Conservation (phyloP, 768 basidiomycete species). For the Rhodotorula taiwanensis region DNA sequence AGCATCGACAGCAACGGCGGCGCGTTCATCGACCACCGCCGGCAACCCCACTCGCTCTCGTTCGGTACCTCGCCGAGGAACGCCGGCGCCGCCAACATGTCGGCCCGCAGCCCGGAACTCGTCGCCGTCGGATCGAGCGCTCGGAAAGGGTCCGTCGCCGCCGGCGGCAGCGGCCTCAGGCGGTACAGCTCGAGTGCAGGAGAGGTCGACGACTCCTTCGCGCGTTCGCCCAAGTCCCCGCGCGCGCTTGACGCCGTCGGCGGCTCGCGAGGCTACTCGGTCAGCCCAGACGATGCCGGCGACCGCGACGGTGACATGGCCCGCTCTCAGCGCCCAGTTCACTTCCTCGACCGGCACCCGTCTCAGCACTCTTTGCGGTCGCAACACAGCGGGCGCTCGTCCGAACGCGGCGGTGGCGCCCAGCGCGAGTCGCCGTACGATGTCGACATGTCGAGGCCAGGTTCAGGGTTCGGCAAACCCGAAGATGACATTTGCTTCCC, state of each 20-base stretch:
- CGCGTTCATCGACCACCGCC: conserved; percentile 41
- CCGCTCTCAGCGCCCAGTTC: conserved; percentile 15
- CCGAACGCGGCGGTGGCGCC: not conserved
- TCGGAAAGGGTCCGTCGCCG: conserved; percentile 7
- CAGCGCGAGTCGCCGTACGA: not conserved
- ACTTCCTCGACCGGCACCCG: conserved; percentile 34
- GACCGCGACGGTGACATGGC: too few species aligned
- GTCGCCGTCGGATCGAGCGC: too few species aligned
- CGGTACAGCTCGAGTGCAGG: conserved; percentile 22
- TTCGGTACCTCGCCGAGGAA: conserved; percentile 4
- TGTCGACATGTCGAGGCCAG: conserved; percentile 35
- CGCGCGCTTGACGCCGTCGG: too few species aligned
- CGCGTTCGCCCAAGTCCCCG: not conserved
- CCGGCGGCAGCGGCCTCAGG: conserved; percentile 12
- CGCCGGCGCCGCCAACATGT: not conserved
- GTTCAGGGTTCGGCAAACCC: conserved; percentile 32
- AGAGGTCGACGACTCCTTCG: conserved; percentile 6
- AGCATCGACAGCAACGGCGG: conserved; percentile 40
- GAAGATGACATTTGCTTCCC: conserved; percentile 42
- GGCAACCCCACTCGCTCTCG: conserved; percentile 36
- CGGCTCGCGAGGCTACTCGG: too few species aligned
- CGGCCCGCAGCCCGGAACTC: too few species aligned
- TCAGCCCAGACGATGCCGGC: too few species aligned
- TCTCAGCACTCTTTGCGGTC: conserved; percentile 32
- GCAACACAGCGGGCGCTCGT: conserved; percentile 4